Evolutionary conservation across 2,329 filamentous ascomycete species (phyloP).

Genomic region (Colletotrichum acutatum): DNA sequence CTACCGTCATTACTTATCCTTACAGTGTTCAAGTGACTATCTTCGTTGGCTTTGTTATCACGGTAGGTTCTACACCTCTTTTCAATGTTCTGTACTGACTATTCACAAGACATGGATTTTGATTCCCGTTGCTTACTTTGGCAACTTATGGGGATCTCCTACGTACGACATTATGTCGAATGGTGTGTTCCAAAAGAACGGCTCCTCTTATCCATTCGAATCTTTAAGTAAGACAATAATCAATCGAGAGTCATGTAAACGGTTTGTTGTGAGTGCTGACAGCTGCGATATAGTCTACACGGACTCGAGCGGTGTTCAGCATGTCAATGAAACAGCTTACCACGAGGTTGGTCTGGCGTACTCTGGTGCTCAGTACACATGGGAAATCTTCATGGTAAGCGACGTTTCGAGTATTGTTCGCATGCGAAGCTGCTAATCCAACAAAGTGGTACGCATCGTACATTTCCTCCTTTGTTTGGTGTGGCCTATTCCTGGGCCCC

Average conservation of each 20-base stretch:
- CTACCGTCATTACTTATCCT: slow-evolving; percentile 62
- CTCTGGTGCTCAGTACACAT: slow-evolving; percentile 66
- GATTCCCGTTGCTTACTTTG: slow-evolving; percentile 68
- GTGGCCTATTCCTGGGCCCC: slow-evolving; percentile 63
- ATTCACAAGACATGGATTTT: slow-evolving; percentile 64
- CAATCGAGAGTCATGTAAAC: neutral
- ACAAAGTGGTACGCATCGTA: slow-evolving; percentile 61
- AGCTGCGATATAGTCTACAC: slow-evolving; percentile 14
- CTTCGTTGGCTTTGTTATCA: slow-evolving; percentile 63
- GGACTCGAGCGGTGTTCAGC: slow-evolving; percentile 25
- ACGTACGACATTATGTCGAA: slow-evolving; percentile 67
- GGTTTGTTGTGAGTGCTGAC: neutral
- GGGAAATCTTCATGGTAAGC: slow-evolving; percentile 45
- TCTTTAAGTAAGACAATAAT: slow-evolving; percentile 39
- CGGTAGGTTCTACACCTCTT: neutral
- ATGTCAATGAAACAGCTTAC: slow-evolving; percentile 57
- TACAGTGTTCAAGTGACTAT: slow-evolving; percentile 67
- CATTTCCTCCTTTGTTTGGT: slow-evolving; percentile 68
- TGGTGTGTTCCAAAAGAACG: slow-evolving; percentile 52
- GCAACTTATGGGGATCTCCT: slow-evolving; percentile 59
- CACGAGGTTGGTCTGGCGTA: slow-evolving; percentile 64
- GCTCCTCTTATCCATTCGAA: slow-evolving; percentile 26
- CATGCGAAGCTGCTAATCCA: slow-evolving; percentile 57
- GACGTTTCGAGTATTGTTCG: neutral
- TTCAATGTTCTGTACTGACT: neutral